Conservation (phyloP, 805 yeast genomes). For the Yamadazyma olivae region DNA sequence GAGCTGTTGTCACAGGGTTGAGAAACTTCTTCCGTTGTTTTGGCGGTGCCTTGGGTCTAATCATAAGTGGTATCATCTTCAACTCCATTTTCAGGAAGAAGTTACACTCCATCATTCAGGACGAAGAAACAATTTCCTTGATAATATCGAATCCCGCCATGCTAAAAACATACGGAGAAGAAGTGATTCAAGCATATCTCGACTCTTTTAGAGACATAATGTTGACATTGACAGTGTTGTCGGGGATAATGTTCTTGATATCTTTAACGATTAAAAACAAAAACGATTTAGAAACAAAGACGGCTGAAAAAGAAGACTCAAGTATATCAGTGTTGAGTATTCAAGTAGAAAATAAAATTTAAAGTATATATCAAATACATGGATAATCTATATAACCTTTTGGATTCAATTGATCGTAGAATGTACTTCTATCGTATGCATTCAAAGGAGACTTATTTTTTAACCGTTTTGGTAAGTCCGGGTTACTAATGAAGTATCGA, state of each 20-base stretch:
- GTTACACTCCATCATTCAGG: neutral
- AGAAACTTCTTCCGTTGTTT: slow-evolving; percentile 33
- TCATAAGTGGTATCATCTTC: slow-evolving; percentile 15
- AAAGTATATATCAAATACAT: too few relatives aligned
- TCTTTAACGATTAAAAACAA: slow-evolving; percentile 7
- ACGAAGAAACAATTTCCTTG: neutral
- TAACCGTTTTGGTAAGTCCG: slow-evolving; percentile 6
- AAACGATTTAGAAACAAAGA: slow-evolving; percentile 1
- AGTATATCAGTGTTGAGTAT: neutral
- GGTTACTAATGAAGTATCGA: slow-evolving; percentile 7
- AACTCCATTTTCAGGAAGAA: slow-evolving; percentile 3
- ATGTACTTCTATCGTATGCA: slow-evolving; percentile 7
- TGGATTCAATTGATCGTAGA: slow-evolving; percentile 6
- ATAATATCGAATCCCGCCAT: slow-evolving; percentile 2
- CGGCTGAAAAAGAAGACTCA: neutral
- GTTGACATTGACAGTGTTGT: slow-evolving; percentile 8
- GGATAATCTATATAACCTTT: slow-evolving; percentile 8
- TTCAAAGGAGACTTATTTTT: neutral
- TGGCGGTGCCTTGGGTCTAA: slow-evolving; percentile 35
- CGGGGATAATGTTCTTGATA: slow-evolving; percentile 10
- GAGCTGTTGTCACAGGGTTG: slow-evolving; percentile 33
- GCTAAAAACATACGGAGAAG: neutral
- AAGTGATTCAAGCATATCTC: slow-evolving; percentile 4
- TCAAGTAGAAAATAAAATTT: neutral
- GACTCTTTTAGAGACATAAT: slow-evolving; percentile 6